Conservation (phyloP, 768 basidiomycete genomes). For the Boletus vinaceobasis region DNA sequence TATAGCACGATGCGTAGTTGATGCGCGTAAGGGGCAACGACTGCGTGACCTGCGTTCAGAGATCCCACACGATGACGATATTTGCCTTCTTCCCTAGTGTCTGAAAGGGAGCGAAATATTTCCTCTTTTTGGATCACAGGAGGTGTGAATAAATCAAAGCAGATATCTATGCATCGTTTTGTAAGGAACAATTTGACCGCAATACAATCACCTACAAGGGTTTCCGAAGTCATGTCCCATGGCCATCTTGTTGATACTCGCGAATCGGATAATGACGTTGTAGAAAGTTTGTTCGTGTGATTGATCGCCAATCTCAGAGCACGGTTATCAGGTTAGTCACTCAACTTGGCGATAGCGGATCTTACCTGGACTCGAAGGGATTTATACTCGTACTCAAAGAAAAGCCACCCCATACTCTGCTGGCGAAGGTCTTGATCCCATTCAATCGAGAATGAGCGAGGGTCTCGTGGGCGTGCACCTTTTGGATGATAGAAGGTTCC, state of each 20-base stretch:
- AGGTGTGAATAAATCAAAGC: constrained; percentile 65
- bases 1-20: constrained; percentile 64
- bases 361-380: constrained; percentile 58
- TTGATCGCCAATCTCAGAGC: constrained; percentile 61
- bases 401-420: constrained; percentile 49
- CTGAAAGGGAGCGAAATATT: constrained; percentile 51
- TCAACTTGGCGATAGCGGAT: neutral
- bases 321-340: neutral
- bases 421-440: constrained; percentile 53
- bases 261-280: constrained; percentile 52
- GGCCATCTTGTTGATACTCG: constrained; percentile 57
- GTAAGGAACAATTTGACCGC: constrained; percentile 10
- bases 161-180: constrained; percentile 44
- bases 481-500: constrained; percentile 29
- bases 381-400: constrained; percentile 69
- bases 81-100: constrained; percentile 32
- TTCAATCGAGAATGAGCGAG: constrained; percentile 66
- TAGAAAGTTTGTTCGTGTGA: constrained; percentile 48
- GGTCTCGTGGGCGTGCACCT: constrained; percentile 24
- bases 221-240: constrained; percentile 57
- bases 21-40: constrained; percentile 66
- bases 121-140: constrained; percentile 59
- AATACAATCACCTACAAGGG: constrained; percentile 48
- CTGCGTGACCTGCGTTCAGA: constrained; percentile 54
- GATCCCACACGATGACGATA: constrained; percentile 57